Evolutionary conservation across 164 flowering plant species (phyloP), one percentile per base, ranked within the genome.

Genomic region (Berberis thunbergii): DNA sequence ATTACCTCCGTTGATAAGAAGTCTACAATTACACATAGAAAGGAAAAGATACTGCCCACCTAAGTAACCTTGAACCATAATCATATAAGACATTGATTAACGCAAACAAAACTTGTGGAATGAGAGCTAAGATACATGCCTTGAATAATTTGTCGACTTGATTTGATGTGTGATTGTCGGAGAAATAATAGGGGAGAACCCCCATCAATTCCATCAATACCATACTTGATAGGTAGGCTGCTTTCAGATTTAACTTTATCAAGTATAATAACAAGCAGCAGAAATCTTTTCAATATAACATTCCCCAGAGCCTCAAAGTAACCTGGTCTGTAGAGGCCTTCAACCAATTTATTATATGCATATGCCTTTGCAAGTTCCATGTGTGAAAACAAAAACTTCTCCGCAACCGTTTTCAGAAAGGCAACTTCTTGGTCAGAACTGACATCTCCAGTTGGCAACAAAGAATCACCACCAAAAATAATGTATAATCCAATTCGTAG

Each of bases 201-300:
- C 13, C 99, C 97, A 78, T 95, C 99, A 39, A 78, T 49, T 66
- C 97, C 97, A 80, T 95, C 99, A 72, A 95, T 87, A n/a, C 99
- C 99, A 80, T 83, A 77, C 70, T 82, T 80, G 48, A 85, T 72
- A 43, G 97, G 89, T 68, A 95, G 90, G 67, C 81, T 76, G 57
- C 83, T 86, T 63, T 82, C 84, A 69, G 78, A 77, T 77, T 95
- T 95, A 62, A 86, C 96, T 77, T 81, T 84, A 73, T 95, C 99
- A 44, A 95, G 87, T 59, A 86, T 70, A 49, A 95, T 88, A 69
- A 81, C 97, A 55, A 95, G 88, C 69, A 95, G 70, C 67, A 95
- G 70, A 73, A 91, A 73, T 70, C 97, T 84, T 81, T 95, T 95
- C 80, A 95, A 69, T 41, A 95, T 78, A 57, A 95, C 71, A 72